These are phyloP conservation scores for Kandelia obovata DNA, from an alignment of 345 rosid species.

Conservation along the genomic window DNA sequence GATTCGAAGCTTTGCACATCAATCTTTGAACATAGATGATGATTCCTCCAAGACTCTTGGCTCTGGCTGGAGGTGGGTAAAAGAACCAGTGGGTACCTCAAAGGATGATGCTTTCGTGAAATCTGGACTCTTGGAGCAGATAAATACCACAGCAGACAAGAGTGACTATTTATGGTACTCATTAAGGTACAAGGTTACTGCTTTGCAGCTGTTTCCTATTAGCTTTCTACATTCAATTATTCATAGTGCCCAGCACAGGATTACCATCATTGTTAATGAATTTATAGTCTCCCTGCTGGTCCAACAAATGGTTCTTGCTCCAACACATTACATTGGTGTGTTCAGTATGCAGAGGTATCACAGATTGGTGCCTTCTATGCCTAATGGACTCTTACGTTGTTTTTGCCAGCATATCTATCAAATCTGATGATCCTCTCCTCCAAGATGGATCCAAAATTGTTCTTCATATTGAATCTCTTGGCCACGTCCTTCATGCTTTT, in stretches of 20 bases:
- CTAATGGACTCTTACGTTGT: conserved; percentile 1
- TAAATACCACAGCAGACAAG: conserved; percentile 77
- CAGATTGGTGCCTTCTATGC: neutral
- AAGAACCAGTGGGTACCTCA: conserved; percentile 83
- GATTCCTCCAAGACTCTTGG: conserved; percentile 44
- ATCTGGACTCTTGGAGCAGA: conserved; percentile 78
- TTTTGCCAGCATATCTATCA: conserved; percentile 43
- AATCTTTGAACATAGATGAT: conserved; percentile 39
- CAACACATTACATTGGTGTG: no score
- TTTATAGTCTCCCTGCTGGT: neutral
- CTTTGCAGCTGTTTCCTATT: conserved; percentile 4
- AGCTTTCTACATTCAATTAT: neutral
- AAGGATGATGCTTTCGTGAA: conserved; percentile 54
- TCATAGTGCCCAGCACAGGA: no score
- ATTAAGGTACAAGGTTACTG: conserved; percentile 44
- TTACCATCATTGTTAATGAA: no score
- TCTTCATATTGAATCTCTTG: conserved; percentile 78
- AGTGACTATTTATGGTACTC: conserved; percentile 97
- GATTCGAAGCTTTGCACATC: conserved; percentile 45
- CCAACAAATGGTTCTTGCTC: neutral
- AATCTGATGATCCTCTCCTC: conserved; percentile 53
- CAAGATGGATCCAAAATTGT: conserved; percentile 63
- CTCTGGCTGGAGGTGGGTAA: conserved; percentile 70
- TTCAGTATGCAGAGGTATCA: neutral
- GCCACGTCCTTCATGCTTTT: conserved; percentile 80